Conservation (phyloP, 768 basidiomycete species). For the Fistulinella prunicolor region DNA sequence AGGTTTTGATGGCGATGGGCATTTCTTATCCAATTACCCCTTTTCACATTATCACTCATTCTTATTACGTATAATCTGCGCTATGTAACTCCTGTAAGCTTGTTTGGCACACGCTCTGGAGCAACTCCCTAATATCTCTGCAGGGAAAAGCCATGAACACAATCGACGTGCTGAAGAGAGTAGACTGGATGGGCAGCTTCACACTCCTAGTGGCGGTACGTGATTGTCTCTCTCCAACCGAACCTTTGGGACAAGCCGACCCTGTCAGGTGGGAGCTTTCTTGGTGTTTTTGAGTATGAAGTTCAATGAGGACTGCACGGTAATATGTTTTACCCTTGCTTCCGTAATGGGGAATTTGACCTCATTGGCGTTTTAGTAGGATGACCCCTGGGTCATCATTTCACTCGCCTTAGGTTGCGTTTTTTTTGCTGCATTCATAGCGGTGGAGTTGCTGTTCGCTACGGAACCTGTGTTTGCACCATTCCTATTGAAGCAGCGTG, state of each 20-base stretch:
- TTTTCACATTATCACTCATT: conserved; percentile 36
- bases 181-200: conserved; percentile 75
- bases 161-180: conserved; percentile 65
- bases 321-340: too few relatives aligned
- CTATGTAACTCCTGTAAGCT: conserved; percentile 65
- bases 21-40: not conserved
- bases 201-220: conserved; percentile 60
- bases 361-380: conserved; percentile 46
- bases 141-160: conserved; percentile 68
- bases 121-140: not conserved
- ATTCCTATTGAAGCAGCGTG: conserved; percentile 56
- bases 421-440: conserved; percentile 52
- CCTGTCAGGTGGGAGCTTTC: conserved; percentile 49
- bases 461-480: conserved; percentile 71
- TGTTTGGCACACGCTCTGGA: not conserved
- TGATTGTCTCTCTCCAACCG: conserved; percentile 12
- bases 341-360: conserved; percentile 6
- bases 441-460: conserved; percentile 59
- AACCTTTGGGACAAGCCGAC: not conserved
- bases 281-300: too few relatives aligned
- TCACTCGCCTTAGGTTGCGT: conserved; percentile 43
- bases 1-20: not conserved
- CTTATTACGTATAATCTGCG: conserved; percentile 55
- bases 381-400: conserved; percentile 46
- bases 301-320: conserved; percentile 57